phyloP scores from a whole-genome alignment of 169 alveolate species.

The Plasmodium billcollinsi region DNA sequence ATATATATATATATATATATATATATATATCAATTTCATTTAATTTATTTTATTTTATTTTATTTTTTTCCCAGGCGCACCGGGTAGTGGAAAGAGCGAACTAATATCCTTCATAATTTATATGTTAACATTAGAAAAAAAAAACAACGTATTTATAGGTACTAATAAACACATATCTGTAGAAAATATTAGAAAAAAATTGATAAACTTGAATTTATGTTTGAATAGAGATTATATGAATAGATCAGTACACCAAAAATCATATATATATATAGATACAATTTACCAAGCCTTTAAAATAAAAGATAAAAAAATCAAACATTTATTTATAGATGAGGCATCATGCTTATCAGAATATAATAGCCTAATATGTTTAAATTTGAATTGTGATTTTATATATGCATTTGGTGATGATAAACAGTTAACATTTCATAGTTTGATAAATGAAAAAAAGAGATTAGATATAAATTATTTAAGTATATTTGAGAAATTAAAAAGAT shows the following conservation, averaged over 20 bases:
- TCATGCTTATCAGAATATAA: constrained; percentile 65
- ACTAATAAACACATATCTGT: constrained; percentile 70
- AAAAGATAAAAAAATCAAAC: constrained; percentile 59
- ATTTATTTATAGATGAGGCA: constrained; percentile 73
- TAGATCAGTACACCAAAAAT: constrained; percentile 21
- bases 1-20: neutral
- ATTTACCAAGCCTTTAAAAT: constrained; percentile 73
- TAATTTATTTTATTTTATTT: neutral
- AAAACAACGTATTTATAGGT: constrained; percentile 53
- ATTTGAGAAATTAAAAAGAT: constrained; percentile 37
- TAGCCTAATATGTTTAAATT: constrained; percentile 48
- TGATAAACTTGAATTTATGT: constrained; percentile 36
- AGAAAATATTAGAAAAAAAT: constrained; percentile 28
- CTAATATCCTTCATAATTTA: constrained; percentile 47
- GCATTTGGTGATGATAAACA: constrained; percentile 76
- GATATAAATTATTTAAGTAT: constrained; percentile 70
- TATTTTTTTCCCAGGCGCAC: constrained; percentile 34
- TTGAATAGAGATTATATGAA: constrained; percentile 33
- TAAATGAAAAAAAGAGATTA: constrained; percentile 38
- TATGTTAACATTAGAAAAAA: constrained; percentile 31
- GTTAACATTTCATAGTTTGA: constrained; percentile 60
- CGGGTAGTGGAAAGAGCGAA: constrained; percentile 73
- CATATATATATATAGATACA: constrained; percentile 67
- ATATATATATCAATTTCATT: neutral
- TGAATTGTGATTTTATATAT: constrained; percentile 38